Percentiles rank a stretch among this genome's conserved stretches.
phyloP scores from a whole-genome alignment of 306 rosid species.

The Luffa aegyptiaca region DNA sequence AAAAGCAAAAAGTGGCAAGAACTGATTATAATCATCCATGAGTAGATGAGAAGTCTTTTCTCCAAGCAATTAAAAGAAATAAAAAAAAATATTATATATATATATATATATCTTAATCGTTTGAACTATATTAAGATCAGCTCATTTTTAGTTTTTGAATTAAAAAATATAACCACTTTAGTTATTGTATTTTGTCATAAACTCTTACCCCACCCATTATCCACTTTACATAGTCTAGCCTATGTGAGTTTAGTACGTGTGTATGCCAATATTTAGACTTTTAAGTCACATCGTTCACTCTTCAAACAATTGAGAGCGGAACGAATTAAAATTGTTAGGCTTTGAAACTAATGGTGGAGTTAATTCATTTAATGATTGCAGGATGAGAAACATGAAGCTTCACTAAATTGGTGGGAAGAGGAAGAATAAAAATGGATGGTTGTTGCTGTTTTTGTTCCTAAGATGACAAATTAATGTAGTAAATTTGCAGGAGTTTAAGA shows the following conservation, averaged over 20 bases:
- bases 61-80: too few relatives aligned
- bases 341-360: too few relatives aligned
- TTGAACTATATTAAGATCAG: too few relatives aligned
- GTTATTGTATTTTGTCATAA: background rate
- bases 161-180: background rate
- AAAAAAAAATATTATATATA: too few relatives aligned
- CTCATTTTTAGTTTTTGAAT: background rate
- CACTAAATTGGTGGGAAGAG: conserved; percentile 21
- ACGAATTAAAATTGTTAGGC: background rate
- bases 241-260: too few relatives aligned
- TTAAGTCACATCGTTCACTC: background rate
- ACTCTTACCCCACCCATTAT: too few relatives aligned
- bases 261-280: too few relatives aligned
- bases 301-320: background rate
- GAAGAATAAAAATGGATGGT: background rate
- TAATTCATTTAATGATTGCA: conserved; percentile 24
- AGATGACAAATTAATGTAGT: background rate
- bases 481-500: background rate
- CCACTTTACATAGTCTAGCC: too few relatives aligned
- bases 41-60: too few relatives aligned
- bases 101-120: too few relatives aligned
- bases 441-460: background rate
- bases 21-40: too few relatives aligned
- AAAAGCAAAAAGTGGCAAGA: background rate
- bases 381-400: conserved; percentile 60